Evolutionary conservation across 805 yeast species (phyloP), one percentile per base, ranked within the genome.

Genomic region (Metschnikowia cerradonensis): DNA sequence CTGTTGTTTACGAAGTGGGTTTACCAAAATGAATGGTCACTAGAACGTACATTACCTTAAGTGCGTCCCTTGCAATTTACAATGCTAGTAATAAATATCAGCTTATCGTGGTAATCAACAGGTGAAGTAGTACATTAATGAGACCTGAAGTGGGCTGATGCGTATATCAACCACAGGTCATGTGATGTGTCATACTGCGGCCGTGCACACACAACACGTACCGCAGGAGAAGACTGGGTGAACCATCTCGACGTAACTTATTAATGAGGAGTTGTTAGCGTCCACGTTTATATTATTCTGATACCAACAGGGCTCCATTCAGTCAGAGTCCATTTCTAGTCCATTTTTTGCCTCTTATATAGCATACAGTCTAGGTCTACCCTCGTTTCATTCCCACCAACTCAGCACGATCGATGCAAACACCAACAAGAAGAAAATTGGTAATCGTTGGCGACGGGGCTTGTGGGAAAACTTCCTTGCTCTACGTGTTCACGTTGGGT

Each of bases 401-500:
- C 13, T 17, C 41, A 20, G 26, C 26, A 19, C 41, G 7, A 32
- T 36, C 32, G 39, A 32, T 31, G 39, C 60, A 57, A 41, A 52
- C 49, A 40, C 76, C 61, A 10, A 57, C 72, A 11, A 65, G 67
- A 47, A 55, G 96, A 60, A 90, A 90, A 64, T 72, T 90, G 22
- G 96, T 90, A 38, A 90, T 90, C 41, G 94, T 90, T 10, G 97
- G 97, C 22, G 97, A 90, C 68, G 96, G 97, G 5, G 96, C 96
- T 1, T 89, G 96, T 67, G 97, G 97, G 10, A 90, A 90, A 68
- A 90, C 97, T 0, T 90, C 96, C 1, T 72, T 90, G 36, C 73
- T 90, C n/a, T 88, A 89, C 61, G 97, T 90, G 19, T 91, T 91
- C 71, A 89, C 97, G 0, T 67, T 90, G 33, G 97, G 97, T 0